phyloP scores from a whole-genome alignment of 2,329 filamentous ascomycete species.

The Diplodia scrobiculata region DNA sequence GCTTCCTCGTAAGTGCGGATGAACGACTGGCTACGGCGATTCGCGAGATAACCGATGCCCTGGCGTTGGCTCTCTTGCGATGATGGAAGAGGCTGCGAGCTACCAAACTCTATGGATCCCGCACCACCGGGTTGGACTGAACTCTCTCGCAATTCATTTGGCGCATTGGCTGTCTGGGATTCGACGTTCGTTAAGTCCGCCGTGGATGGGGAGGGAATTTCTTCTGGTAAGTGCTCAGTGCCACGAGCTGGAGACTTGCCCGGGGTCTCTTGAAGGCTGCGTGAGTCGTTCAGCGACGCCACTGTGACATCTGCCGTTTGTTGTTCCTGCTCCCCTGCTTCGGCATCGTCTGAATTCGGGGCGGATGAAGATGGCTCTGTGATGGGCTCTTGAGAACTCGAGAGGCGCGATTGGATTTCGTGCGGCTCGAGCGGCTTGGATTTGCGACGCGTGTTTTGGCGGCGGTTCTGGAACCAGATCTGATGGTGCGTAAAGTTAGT shows the following conservation, averaged over 20 bases:
- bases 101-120: conserved; percentile 36
- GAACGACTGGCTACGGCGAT: conserved; percentile 50
- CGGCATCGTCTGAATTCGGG: conserved; percentile 30
- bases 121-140: conserved; percentile 31
- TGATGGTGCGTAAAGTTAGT: conserved; percentile 45
- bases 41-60: conserved; percentile 49
- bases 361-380: conserved; percentile 26
- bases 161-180: conserved; percentile 34
- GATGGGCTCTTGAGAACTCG: conserved; percentile 11
- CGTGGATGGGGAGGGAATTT: background rate
- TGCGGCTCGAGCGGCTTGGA: conserved; percentile 67
- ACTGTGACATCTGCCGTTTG: conserved; percentile 11
- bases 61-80: conserved; percentile 39
- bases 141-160: conserved; percentile 35
- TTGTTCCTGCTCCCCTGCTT: conserved; percentile 32
- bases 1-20: conserved; percentile 40
- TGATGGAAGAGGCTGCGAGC: conserved; percentile 40
- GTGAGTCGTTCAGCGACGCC: background rate
- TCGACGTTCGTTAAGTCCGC: conserved; percentile 29
- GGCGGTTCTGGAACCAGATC: conserved; percentile 98
- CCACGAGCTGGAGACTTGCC: background rate
- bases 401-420: conserved; percentile 35
- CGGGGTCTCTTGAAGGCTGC: background rate
- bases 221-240: background rate
- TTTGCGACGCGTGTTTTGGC: conserved; percentile 89